Conservation (phyloP, 345 rosid species). For the Iberis pinnata region DNA sequence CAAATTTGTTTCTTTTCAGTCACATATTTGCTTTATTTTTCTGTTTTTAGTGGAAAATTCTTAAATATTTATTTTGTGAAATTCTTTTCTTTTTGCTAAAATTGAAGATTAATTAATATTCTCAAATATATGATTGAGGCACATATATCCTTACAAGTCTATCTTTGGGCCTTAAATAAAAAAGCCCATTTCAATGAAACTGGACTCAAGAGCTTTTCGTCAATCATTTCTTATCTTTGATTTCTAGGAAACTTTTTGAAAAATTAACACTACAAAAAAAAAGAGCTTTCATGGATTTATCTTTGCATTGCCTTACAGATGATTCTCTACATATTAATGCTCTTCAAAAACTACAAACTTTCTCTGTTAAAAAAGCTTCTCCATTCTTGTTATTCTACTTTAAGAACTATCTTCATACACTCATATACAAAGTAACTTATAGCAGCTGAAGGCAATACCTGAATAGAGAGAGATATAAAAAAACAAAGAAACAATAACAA, state of each 20-base stretch:
- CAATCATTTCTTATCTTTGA: no score
- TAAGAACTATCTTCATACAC: constrained; percentile 81
- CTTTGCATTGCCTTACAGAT: background rate
- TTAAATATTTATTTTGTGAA: no score
- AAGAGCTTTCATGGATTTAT: background rate
- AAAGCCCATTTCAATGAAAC: constrained; percentile 15
- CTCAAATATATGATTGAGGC: no score
- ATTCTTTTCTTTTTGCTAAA: no score
- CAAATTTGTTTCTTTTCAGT: background rate
- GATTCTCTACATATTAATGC: constrained; percentile 1
- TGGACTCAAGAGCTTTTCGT: no score
- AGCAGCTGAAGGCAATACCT: constrained; percentile 92
- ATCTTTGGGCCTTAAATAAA: constrained; percentile 8
- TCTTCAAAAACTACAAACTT: background rate
- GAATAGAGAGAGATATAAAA: constrained; percentile 10
- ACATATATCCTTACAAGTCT: background rate
- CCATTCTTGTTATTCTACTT: constrained; percentile 45
- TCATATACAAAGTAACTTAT: constrained; percentile 82
- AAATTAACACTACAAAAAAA: background rate
- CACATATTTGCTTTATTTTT: background rate
- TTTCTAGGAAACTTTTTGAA: no score
- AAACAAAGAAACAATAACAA: background rate
- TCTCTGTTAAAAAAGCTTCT: background rate
- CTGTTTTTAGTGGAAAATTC: background rate
- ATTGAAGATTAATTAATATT: no score